Conservation (phyloP, 106 monocot genomes). For the Dioscorea dumetorum region DNA sequence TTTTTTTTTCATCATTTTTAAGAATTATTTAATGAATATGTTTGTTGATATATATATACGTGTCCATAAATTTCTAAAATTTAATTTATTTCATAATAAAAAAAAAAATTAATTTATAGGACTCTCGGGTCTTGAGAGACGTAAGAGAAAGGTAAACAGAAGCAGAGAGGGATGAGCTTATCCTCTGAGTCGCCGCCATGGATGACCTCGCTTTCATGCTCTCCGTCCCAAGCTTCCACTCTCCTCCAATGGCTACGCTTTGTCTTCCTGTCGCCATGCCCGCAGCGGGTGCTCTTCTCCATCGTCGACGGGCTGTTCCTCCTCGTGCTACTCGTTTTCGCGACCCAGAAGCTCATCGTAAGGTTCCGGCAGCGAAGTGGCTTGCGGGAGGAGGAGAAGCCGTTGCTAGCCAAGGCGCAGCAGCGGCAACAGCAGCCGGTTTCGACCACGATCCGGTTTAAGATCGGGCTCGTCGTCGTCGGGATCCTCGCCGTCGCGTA, state of each 20-base stretch:
- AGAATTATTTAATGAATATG: no score
- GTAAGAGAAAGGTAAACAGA: no score
- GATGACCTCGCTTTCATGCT: conserved; percentile 43
- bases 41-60: no score
- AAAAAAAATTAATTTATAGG: no score
- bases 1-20: no score
- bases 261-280: conserved; percentile 79
- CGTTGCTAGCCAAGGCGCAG: not conserved
- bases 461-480: conserved; percentile 27
- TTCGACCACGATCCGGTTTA: conserved; percentile 18
- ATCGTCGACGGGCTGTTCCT: conserved; percentile 57
- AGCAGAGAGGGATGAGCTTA: no score
- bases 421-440: conserved; percentile 1
- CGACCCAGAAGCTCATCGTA: conserved; percentile 21
- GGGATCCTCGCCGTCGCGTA: conserved; percentile 26
- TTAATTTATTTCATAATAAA: no score
- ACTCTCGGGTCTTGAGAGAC: no score
- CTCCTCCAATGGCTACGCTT: conserved; percentile 41
- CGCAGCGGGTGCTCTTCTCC: conserved; percentile 53
- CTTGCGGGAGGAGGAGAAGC: not conserved
- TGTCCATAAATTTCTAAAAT: no score
- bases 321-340: conserved; percentile 29
- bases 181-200: conserved; percentile 11
- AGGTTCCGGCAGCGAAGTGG: not conserved
- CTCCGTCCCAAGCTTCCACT: not conserved